phyloP scores from a whole-genome alignment of 257 asterid species.

The Przewalskia tangutica region DNA sequence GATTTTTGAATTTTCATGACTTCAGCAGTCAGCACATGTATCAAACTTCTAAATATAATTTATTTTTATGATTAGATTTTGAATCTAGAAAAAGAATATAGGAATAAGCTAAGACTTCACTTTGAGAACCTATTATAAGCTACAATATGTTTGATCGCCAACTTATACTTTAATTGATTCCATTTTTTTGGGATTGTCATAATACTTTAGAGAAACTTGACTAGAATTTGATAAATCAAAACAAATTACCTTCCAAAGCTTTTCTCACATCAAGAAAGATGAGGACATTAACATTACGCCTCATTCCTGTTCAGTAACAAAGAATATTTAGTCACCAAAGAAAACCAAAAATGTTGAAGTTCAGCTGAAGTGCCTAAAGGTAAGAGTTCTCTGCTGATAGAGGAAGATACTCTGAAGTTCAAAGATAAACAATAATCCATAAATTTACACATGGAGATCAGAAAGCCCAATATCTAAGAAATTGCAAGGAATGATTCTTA shows the following conservation, averaged over 20 bases:
- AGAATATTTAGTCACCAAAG: not conserved
- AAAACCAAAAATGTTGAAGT: not conserved
- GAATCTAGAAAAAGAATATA: not conserved
- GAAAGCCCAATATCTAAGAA: not conserved
- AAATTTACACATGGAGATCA: not conserved
- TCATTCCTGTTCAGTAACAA: conserved; percentile 53
- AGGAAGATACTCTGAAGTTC: not conserved
- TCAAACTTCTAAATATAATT: not conserved
- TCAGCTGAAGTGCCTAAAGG: not conserved
- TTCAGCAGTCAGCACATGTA: not conserved
- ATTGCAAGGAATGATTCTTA: not conserved
- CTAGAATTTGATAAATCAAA: not conserved
- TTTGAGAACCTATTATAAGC: not conserved
- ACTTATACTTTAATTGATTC: not conserved
- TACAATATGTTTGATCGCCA: not conserved
- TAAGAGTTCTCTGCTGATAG: not conserved
- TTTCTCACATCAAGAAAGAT: conserved; percentile 74
- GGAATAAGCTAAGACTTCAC: not conserved
- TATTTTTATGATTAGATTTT: not conserved
- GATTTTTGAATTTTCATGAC: not conserved
- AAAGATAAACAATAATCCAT: not conserved
- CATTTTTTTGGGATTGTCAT: not conserved
- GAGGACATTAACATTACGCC: conserved; percentile 56
- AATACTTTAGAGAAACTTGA: not conserved
- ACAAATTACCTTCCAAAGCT: conserved; percentile 73